Evolutionary conservation across 2,329 filamentous ascomycete species (phyloP).

Genomic region (Monosporascus sp.): DNA sequence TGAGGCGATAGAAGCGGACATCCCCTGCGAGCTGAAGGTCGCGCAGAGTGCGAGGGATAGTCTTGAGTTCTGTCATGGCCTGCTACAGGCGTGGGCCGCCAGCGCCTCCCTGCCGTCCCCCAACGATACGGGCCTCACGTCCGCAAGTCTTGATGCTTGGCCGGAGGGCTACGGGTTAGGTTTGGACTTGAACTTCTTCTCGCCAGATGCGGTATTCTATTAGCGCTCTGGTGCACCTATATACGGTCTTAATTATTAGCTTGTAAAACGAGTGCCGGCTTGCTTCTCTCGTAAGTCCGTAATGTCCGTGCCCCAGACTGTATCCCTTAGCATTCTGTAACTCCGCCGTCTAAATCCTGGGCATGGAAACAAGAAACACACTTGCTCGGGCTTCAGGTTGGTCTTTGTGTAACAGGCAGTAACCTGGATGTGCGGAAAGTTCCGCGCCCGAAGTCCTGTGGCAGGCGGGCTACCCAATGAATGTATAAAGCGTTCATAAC

Average conservation of each 20-base stretch:
- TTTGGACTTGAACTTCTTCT: slow-evolving; percentile 23
- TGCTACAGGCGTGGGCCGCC: slow-evolving; percentile 19
- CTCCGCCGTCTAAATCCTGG: too few species aligned
- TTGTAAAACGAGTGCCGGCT: too few species aligned
- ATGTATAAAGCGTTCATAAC: neutral
- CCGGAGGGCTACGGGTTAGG: slow-evolving; percentile 17
- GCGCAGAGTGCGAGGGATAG: slow-evolving; percentile 28
- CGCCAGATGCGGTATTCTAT: slow-evolving; percentile 13
- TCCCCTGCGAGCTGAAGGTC: slow-evolving; percentile 20
- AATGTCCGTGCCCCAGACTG: too few species aligned
- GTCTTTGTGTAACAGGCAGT: too few species aligned
- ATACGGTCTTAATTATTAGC: too few species aligned
- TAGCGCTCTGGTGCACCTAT: neutral
- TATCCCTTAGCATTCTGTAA: too few species aligned
- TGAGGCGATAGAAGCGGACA: slow-evolving; percentile 27
- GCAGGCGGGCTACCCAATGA: neutral
- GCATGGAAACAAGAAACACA: too few species aligned
- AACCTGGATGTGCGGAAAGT: too few species aligned
- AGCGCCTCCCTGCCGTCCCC: slow-evolving; percentile 6
- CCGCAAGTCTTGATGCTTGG: slow-evolving; percentile 11
- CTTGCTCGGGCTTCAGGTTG: too few species aligned
- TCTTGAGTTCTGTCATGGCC: slow-evolving; percentile 24
- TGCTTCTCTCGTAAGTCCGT: too few species aligned
- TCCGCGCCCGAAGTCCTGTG: too few species aligned
- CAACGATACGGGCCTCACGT: slow-evolving; percentile 13